Conservation (phyloP, 108 stramenopile species). For the Mediolabrus comicus region DNA sequence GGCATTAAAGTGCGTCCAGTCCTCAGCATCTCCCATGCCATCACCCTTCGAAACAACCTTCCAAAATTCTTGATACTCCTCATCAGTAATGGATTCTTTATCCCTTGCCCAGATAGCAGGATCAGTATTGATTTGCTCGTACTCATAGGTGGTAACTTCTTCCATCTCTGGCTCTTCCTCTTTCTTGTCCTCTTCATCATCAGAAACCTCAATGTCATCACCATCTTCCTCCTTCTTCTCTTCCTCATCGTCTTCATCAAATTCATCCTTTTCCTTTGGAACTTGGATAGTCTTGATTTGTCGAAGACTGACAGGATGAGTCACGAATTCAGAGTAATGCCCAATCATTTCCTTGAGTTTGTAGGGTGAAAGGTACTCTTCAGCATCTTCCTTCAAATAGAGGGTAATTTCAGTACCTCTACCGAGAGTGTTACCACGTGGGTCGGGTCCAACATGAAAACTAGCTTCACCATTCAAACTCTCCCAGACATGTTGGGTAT, state of each 20-base stretch:
- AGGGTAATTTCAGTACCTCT: constrained; percentile 99
- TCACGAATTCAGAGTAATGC: constrained; percentile 99
- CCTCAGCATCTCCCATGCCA: constrained; percentile 58
- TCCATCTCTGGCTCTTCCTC: constrained; percentile 79
- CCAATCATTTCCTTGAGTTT: constrained; percentile 83
- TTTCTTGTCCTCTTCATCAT: constrained; percentile 45
- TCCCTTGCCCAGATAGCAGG: constrained; percentile 98
- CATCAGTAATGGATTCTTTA: constrained; percentile 95
- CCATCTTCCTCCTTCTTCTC: constrained; percentile 69
- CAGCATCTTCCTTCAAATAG: constrained; percentile 95
- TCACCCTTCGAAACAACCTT: constrained; percentile 71
- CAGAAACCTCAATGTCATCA: constrained; percentile 61
- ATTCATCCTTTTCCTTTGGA: constrained; percentile 79
- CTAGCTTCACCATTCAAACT: constrained; percentile 88
- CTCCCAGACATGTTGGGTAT: constrained; percentile 94
- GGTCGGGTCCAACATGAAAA: constrained; percentile 93
- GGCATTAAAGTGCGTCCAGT: constrained; percentile 98
- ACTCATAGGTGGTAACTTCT: constrained; percentile 83
- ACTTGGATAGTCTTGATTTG: constrained; percentile 76
- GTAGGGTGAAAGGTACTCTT: constrained; percentile 76
- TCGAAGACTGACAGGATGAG: constrained; percentile 94
- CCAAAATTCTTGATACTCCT: constrained; percentile 98
- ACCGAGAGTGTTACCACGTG: constrained; percentile 93
- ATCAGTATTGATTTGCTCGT: constrained; percentile 92
- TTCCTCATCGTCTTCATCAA: constrained; percentile 63